Conservation (phyloP, 2,329 filamentous ascomycete genomes). For the Mariannaea sp. region DNA sequence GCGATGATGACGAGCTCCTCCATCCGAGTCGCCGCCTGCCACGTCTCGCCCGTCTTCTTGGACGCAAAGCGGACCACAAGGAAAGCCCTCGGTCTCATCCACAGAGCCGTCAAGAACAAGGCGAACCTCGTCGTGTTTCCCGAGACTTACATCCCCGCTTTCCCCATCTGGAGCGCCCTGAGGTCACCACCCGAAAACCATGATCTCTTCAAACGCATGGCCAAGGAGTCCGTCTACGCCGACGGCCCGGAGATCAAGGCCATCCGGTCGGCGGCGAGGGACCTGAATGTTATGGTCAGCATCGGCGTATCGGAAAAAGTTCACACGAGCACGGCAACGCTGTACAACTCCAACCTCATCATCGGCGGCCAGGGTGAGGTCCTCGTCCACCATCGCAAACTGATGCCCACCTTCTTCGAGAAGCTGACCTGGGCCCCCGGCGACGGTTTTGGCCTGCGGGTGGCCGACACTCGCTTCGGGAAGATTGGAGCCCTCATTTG, state of each 20-base stretch:
- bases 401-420: conserved; percentile 62
- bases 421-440: conserved; percentile 59
- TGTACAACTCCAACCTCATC: conserved; percentile 58
- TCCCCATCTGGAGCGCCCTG: conserved; percentile 56
- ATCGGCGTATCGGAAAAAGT: conserved; percentile 57
- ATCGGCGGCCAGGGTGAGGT: conserved; percentile 51
- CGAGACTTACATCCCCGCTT: conserved; percentile 58
- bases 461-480: conserved; percentile 51
- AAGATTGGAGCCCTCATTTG: conserved; percentile 58
- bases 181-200: conserved; percentile 56
- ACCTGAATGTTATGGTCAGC: conserved; percentile 48
- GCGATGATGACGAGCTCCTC: conserved; percentile 4
- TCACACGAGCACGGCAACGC: conserved; percentile 48
- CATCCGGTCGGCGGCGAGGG: conserved; percentile 46
- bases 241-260: conserved; percentile 52
- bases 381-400: conserved; percentile 57
- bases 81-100: conserved; percentile 53
- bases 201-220: conserved; percentile 53
- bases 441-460: conserved; percentile 54
- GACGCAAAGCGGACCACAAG: conserved; percentile 50
- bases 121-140: conserved; percentile 60
- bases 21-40: conserved; percentile 42
- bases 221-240: conserved; percentile 48
- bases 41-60: conserved; percentile 52
- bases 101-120: conserved; percentile 46